Evolutionary conservation across 2,329 filamentous ascomycete species (phyloP), one percentile per base, ranked within the genome.

Genomic region (Colletotrichum endophyticum): DNA sequence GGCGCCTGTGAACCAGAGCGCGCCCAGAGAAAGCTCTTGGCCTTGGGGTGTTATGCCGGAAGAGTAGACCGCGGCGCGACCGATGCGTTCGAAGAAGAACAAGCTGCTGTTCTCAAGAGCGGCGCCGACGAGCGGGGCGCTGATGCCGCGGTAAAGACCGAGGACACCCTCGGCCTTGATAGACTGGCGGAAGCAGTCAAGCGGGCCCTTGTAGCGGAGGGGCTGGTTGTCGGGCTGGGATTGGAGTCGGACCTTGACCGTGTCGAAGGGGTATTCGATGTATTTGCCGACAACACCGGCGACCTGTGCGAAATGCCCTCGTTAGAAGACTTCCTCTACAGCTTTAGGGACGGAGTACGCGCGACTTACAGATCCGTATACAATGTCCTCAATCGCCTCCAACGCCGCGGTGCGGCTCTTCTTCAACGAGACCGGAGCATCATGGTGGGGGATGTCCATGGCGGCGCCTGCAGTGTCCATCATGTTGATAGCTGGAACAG

Each of bases 181-280:
- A 11, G 95, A 96, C 87, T 99, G 94, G 81, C 92, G 91, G 86
- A 99, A 98, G 87, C 97, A 99, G 86, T 99, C 97, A 78, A 98
- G 82, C 0, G 97, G 96, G 0, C 97, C 97, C 8, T 88, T 92
- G 85, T 98, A 99, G 76, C 91, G 93, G 25, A 96, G 91, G 19
- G 95, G 96, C 4, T 95, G 89, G 81, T 94, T 92, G 84, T 96
- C 94, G 39, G 96, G 95, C 84, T 99, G 96, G n/a, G 96, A 97
- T 84, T 99, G 97, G 13, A 99, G 91, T 56, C 97, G 95, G 76
- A 99, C 97, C 87, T 99, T 99, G 84, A 99, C 94, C 0, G 97
- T 99, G 86, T 99, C 97, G 86, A 99, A 99, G 28, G 97, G 97
- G 84, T 98, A 99, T 85, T 99, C 97, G 83, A 99, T 96, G 84